A percentile compares a stretch with the other conserved stretches of the same genome.
Conservation (phyloP, 129 eudicot genomes). For the Artemisia argyi region DNA sequence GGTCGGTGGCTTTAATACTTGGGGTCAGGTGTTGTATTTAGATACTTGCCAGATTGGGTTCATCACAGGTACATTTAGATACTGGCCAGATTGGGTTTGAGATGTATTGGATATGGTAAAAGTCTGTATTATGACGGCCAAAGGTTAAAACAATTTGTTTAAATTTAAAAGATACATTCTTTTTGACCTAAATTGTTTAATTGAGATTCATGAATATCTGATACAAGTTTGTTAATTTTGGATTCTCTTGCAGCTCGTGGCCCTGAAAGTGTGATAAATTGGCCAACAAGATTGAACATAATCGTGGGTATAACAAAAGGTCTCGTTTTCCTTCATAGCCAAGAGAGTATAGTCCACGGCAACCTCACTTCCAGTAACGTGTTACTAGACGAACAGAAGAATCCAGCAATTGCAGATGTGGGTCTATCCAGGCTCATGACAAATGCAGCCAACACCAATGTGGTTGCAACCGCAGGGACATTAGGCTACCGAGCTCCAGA, state of each 20-base stretch:
- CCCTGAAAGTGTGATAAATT: constrained; percentile 63
- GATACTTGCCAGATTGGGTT: not conserved
- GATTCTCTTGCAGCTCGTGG: constrained; percentile 64
- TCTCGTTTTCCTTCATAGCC: constrained; percentile 60
- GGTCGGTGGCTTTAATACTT: too few relatives aligned
- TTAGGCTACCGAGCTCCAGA: constrained; percentile 92
- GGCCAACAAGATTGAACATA: constrained; percentile 84
- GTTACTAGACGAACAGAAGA: constrained; percentile 59
- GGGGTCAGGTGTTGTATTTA: too few relatives aligned
- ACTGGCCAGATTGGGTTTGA: not conserved
- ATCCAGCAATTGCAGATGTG: constrained; percentile 69
- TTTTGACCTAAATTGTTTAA: not conserved
- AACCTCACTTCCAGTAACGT: constrained; percentile 75
- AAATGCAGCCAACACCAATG: constrained; percentile 67
- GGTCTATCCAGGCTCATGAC: constrained; percentile 89
- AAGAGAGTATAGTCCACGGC: constrained; percentile 66
- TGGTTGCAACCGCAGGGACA: constrained; percentile 77
- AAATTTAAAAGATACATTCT: not conserved
- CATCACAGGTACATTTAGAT: not conserved
- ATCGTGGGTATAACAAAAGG: constrained; percentile 79
- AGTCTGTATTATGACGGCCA: too few relatives aligned
- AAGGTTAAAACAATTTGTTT: not conserved
- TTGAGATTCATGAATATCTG: not conserved
- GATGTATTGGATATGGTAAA: too few relatives aligned
- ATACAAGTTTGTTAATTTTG: constrained; percentile 1